Base-by-base conservation (phyloP, 169 alveolate species). In the Cryptosporidium tyzzeri region DNA sequence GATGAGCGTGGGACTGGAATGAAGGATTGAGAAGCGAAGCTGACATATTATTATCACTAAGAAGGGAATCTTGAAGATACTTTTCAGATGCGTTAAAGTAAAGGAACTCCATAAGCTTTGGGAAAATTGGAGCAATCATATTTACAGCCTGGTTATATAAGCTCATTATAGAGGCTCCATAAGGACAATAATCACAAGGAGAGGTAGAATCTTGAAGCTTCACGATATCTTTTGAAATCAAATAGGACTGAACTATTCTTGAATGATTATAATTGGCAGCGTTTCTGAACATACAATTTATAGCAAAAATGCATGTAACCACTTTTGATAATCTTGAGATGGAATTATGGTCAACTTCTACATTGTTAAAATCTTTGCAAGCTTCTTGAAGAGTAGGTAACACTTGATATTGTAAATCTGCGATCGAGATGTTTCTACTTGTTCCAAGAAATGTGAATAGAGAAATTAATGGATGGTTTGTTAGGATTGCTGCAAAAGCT, bases 81-180 rank as follows among this genome's bases (percentile, higher is more conserved):
- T 58, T 80, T 80, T 80, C 89, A n/a, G 89, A 80, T 8, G 89
- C 16, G 41, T 80, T 80, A 44, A 80, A 80, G 68, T 80, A 80
- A 37, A 80, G 67, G 53, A 62, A 65, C 39, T 62, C 16, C 16
- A 80, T 14, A 23, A 80, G n/a, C 33, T 62, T 80, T n/a, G 89
- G 89, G 21, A 80, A 80, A 8, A 80, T 39, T n/a, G 41, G 39
- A 10, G 69, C 8, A 33, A 65, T 41, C 59, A 21, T 18, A 6
- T 26, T 62, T 39, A 80, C 35, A 4, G 23, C 45, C 62, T 65
- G 59, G 50, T 62, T 80, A 26, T 61, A 80, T 10, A 80, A 62
- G 18, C 65, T 45, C 73, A 80, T 59, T n/a, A 80, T 80, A 26
- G 89, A 80, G 12, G 89, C 55, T n/a, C 89, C 89, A 29, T 26